phyloP scores from a whole-genome alignment of 352 stramenopile genomes.

The Phytopythium aichiense region DNA sequence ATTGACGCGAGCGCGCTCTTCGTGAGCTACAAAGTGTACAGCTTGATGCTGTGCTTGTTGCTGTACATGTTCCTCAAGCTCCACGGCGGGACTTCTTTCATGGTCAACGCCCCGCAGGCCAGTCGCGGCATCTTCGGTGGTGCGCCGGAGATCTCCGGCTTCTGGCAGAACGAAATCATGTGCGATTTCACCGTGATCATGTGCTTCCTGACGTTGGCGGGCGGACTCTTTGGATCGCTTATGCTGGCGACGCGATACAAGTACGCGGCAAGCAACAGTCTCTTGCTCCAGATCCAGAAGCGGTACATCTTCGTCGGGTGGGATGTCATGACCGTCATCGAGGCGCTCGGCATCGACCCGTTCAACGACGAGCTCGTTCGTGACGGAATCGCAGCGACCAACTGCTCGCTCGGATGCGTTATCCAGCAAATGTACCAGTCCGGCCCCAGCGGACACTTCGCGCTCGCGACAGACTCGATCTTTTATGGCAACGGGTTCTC shows the following conservation, averaged over 20 bases:
- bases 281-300: slow-evolving; percentile 40
- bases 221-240: slow-evolving; percentile 17
- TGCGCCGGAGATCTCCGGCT: slow-evolving; percentile 24
- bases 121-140: slow-evolving; percentile 40
- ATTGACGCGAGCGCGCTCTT: slow-evolving; percentile 45
- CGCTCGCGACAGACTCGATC: slow-evolving; percentile 44
- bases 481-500: slow-evolving; percentile 39
- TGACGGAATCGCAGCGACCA: slow-evolving; percentile 16
- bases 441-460: slow-evolving; percentile 37
- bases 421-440: slow-evolving; percentile 47
- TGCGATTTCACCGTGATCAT: slow-evolving; percentile 42
- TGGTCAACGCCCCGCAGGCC: slow-evolving; percentile 22
- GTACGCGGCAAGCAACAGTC: slow-evolving; percentile 35
- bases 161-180: slow-evolving; percentile 56
- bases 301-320: slow-evolving; percentile 49
- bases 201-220: slow-evolving; percentile 23
- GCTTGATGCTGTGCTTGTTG: slow-evolving; percentile 37
- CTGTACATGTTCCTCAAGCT: slow-evolving; percentile 34
- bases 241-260: slow-evolving; percentile 39
- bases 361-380: slow-evolving; percentile 21
- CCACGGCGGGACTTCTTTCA: slow-evolving; percentile 35
- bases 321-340: slow-evolving; percentile 29
- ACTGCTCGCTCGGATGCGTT: slow-evolving; percentile 35
- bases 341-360: slow-evolving; percentile 45
- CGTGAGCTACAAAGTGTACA: slow-evolving; percentile 61